Conservation (phyloP, 2,329 filamentous ascomycete genomes). For the Ophiosphaerella narmari region DNA sequence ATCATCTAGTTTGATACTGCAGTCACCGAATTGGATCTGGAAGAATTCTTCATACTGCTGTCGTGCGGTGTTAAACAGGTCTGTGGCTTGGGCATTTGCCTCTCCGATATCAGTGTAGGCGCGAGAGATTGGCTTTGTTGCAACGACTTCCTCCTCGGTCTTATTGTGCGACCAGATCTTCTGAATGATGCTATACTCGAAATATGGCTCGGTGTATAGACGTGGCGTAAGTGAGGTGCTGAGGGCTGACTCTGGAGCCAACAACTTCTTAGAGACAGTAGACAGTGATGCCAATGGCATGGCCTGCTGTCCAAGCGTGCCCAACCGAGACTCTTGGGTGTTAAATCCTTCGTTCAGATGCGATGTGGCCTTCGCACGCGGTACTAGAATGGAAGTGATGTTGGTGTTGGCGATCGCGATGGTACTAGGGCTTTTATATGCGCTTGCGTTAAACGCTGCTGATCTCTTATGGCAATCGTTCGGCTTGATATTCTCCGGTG, state of each 20-base stretch:
- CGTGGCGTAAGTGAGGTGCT: neutral
- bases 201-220: conserved; percentile 22
- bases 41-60: conserved; percentile 8
- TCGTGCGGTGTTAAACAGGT: conserved; percentile 5
- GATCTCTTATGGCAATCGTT: too few species aligned
- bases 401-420: too few species aligned
- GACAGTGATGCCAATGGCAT: neutral
- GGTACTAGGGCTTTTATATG: too few species aligned
- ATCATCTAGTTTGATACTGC: conserved; percentile 10
- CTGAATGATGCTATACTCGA: conserved; percentile 29
- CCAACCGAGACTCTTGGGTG: too few species aligned
- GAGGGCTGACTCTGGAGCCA: neutral
- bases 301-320: neutral
- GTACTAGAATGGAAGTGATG: too few species aligned
- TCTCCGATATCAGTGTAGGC: conserved; percentile 14
- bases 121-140: conserved; percentile 7
- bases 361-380: too few species aligned
- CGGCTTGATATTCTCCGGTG: too few species aligned
- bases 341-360: too few species aligned
- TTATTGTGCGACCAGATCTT: conserved; percentile 14
- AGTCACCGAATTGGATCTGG: conserved; percentile 6
- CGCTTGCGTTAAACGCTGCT: too few species aligned
- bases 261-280: too few species aligned
- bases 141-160: neutral
- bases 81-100: conserved; percentile 24